Percentiles rank a stretch among this genome's conserved stretches.
Conservation (phyloP, 768 basidiomycete genomes). For the Pulveroboletus frians region DNA sequence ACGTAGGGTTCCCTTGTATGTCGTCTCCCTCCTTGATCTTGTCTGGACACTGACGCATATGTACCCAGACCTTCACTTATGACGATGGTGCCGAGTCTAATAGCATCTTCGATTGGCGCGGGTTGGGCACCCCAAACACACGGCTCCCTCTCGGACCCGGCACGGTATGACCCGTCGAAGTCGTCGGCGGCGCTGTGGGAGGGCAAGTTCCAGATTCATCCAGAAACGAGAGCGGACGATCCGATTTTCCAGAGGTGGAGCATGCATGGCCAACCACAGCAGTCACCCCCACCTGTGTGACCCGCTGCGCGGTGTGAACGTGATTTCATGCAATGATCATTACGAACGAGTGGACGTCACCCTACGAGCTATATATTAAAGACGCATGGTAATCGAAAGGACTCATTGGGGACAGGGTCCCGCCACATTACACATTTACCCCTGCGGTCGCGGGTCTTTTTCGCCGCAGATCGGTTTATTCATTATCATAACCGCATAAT, state of each 20-base stretch:
- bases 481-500: too few relatives aligned
- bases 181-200: constrained; percentile 81
- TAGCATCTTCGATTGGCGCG: constrained; percentile 69
- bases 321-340: not conserved
- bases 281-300: constrained; percentile 19
- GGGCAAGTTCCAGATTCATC: constrained; percentile 83
- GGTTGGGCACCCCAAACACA: constrained; percentile 54
- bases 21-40: constrained; percentile 26
- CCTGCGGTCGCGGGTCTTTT: too few relatives aligned
- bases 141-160: constrained; percentile 67
- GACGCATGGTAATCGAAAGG: constrained; percentile 5
- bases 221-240: constrained; percentile 73
- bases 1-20: constrained; percentile 41
- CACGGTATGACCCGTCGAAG: constrained; percentile 69
- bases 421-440: not conserved
- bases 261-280: constrained; percentile 7
- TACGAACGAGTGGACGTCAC: constrained; percentile 7
- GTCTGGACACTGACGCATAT: constrained; percentile 19
- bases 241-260: constrained; percentile 36
- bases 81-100: constrained; percentile 72
- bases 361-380: constrained; percentile 11
- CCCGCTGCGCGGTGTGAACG: not conserved
- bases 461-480: too few relatives aligned
- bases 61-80: constrained; percentile 57
- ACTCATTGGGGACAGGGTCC: constrained; percentile 8